Percentiles rank a stretch among this genome's conserved stretches.
Evolutionary conservation across 495 filamentous ascomycete genomes (phyloP).

Genomic region (Aspergillus diversus): DNA sequence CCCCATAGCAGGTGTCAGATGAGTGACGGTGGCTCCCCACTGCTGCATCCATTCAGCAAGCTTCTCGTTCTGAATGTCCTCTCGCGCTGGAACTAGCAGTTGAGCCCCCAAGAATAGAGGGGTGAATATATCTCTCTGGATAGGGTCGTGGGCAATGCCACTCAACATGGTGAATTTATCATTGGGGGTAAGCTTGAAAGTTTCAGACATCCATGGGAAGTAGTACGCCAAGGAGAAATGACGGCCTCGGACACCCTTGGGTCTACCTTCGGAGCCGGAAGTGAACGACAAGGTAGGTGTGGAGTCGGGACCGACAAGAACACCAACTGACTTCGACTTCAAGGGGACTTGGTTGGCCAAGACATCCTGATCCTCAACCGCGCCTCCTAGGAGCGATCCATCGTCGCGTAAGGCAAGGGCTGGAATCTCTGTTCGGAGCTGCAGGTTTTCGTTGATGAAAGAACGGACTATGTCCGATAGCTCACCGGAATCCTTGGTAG

Average conservation of each 20-base stretch:
- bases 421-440: slow-evolving; percentile 77
- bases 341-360: slow-evolving; percentile 56
- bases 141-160: slow-evolving; percentile 86
- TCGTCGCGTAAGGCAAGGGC: slow-evolving; percentile 73
- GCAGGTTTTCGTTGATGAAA: slow-evolving; percentile 75
- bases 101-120: slow-evolving; percentile 87
- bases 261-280: slow-evolving; percentile 79
- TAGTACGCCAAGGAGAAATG: slow-evolving; percentile 90
- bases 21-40: slow-evolving; percentile 79
- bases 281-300: slow-evolving; percentile 85
- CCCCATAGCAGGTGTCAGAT: slow-evolving; percentile 93
- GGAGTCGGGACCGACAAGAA: slow-evolving; percentile 88
- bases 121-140: slow-evolving; percentile 93
- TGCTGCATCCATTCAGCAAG: slow-evolving; percentile 91
- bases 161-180: slow-evolving; percentile 84
- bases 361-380: slow-evolving; percentile 65
- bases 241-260: slow-evolving; percentile 86
- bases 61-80: slow-evolving; percentile 86
- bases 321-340: slow-evolving; percentile 63
- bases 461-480: slow-evolving; percentile 69
- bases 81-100: slow-evolving; percentile 77
- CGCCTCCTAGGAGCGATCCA: slow-evolving; percentile 74
- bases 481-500: slow-evolving; percentile 73
- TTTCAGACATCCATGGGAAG: slow-evolving; percentile 89
- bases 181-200: slow-evolving; percentile 72